Evolutionary conservation across 345 rosid species (phyloP).

Genomic region (Arabidopsis suecica): DNA sequence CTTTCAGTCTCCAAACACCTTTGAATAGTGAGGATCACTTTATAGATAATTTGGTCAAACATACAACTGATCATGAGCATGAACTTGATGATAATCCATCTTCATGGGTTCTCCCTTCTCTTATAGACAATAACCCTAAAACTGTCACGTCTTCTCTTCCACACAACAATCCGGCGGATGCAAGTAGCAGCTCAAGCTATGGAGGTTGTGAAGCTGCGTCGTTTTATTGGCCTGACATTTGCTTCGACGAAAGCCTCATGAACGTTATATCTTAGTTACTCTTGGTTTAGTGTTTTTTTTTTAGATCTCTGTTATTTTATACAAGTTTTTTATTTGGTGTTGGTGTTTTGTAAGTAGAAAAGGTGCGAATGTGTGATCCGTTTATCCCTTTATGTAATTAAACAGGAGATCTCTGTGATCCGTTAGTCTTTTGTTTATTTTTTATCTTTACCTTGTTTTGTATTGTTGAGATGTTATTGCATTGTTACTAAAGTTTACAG

Average conservation of each 20-base stretch:
- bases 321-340: too few species aligned
- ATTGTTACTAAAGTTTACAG: too few species aligned
- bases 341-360: too few species aligned
- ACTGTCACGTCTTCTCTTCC: conserved; percentile 21
- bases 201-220: conserved; percentile 38
- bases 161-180: conserved; percentile 33
- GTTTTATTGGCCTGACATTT: conserved; percentile 47
- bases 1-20: conserved; percentile 46
- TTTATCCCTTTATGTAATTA: too few species aligned
- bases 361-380: too few species aligned
- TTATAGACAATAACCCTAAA: conserved; percentile 34
- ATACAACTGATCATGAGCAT: conserved; percentile 24
- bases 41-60: conserved; percentile 38
- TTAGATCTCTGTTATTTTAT: not conserved
- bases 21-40: conserved; percentile 44
- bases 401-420: too few species aligned
- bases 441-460: too few species aligned
- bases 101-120: conserved; percentile 47
- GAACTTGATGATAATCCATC: conserved; percentile 32
- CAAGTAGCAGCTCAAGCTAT: conserved; percentile 46
- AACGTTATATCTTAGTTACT: conserved; percentile 38
- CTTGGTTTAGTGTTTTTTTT: conserved; percentile 6
- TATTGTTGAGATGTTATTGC: too few species aligned
- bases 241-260: conserved; percentile 45
- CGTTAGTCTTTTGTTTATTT: too few species aligned